Base-by-base conservation (phyloP, 1,284 basidiomycete species). In the Cutaneotrichosporon sp. region DNA sequence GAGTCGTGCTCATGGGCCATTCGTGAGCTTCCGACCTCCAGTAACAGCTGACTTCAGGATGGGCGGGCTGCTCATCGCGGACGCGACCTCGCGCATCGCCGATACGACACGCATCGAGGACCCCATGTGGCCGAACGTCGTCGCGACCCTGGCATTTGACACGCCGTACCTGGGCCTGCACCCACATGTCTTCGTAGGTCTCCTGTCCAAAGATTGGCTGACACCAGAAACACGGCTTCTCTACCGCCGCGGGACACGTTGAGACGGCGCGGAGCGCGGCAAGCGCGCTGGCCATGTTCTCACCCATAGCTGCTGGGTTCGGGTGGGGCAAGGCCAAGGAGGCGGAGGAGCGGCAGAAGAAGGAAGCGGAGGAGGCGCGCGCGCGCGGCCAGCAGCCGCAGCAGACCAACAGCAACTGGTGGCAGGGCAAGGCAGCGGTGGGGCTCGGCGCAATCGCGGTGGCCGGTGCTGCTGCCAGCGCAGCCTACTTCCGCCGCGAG, bases 151-250 rank as follows among this genome's bases (percentile, higher is more conserved):
- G 13, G 90, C 94, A 1, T 97, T 89, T 73, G 95, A 97, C 73
- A 95, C 95, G 1, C 95, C 93, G 90, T 95, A 89, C 76, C 84
- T 91, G 27, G 92, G 92, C 13, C 82, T 97, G 11, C 88, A 97
- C 71, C 94, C 94, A 72, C 73, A 76, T 47, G 72, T 69, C 14
- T 78, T 76, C 49, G 73, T 76, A 50, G 60, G 73, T 50, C 33
- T 6, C 24, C 10, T n/a, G n/a, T n/a, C 24, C 51, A 5, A 10
- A n/a, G n/a, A n/a, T n/a, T n/a, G n/a, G 13, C 46, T 56, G 33
- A 65, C 27, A 16, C 4, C 58, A 79, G 77, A 94, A 93, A 81
- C 87, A 94, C 74, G 84, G 85, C 47, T 86, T 91, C 1, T 87
- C 87, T 1, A 90, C 91, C 74, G 91, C 87, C 0, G 84, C 87